A percentile compares a stretch with the other conserved stretches of the same genome.
Conservation (phyloP, 768 basidiomycete genomes). For the Mycena chlorophos region DNA sequence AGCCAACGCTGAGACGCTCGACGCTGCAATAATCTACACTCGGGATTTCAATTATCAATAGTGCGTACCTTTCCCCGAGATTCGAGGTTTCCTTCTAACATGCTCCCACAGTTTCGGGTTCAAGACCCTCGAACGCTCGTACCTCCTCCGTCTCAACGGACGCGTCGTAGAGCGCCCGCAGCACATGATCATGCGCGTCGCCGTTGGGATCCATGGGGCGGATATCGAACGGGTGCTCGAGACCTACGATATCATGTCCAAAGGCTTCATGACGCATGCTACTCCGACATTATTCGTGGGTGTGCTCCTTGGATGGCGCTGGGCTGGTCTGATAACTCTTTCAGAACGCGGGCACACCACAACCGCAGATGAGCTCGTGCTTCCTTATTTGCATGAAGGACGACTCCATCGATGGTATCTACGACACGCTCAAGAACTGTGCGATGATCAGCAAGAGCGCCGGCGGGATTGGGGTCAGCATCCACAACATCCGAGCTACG, state of each 20-base stretch:
- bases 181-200: slow-evolving; percentile 99
- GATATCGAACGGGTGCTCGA: slow-evolving; percentile 89
- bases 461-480: slow-evolving; percentile 94
- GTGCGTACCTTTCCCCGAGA: slow-evolving; percentile 48
- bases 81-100: neutral
- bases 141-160: slow-evolving; percentile 91
- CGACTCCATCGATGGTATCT: slow-evolving; percentile 98
- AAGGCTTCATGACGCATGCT: slow-evolving; percentile 97
- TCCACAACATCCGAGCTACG: slow-evolving; percentile 95
- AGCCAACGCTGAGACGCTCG: slow-evolving; percentile 77
- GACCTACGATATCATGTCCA: slow-evolving; percentile 96
- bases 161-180: slow-evolving; percentile 96
- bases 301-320: no score
- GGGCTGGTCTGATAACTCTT: no score
- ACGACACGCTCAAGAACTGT: slow-evolving; percentile 96
- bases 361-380: slow-evolving; percentile 94
- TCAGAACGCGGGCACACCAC: slow-evolving; percentile 96
- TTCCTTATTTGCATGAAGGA: slow-evolving; percentile 99
- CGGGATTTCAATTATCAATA: slow-evolving; percentile 98
- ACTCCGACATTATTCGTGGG: slow-evolving; percentile 99
- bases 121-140: slow-evolving; percentile 98
- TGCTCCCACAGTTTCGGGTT: slow-evolving; percentile 80
- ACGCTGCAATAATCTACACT: slow-evolving; percentile 99
- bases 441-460: slow-evolving; percentile 99
- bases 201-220: slow-evolving; percentile 91